Percentiles rank a stretch among this genome's conserved stretches.
Evolutionary conservation across 177 flowering plant species (phyloP).

Genomic region (Vitis hybrid): DNA sequence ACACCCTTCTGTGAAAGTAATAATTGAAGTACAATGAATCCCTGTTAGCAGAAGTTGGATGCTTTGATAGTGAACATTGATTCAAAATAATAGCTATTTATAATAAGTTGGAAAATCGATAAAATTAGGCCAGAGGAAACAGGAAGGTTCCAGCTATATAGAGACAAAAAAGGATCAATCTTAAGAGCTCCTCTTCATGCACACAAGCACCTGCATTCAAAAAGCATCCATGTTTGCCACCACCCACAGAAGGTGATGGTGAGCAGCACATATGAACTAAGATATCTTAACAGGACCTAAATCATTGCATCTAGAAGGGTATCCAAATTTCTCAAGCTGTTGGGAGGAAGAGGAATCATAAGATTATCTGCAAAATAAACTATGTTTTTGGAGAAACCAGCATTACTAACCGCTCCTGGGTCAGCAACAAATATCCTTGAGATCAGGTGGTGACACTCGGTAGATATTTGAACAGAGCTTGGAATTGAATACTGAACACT

Average conservation of each 20-base stretch:
- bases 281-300: neutral
- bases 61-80: neutral
- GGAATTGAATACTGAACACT: constrained; percentile 65
- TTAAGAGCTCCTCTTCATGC: too few species aligned
- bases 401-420: constrained; percentile 48
- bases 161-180: too few species aligned
- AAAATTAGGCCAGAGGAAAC: too few species aligned
- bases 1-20: neutral
- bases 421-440: constrained; percentile 68
- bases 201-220: too few species aligned
- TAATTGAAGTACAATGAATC: neutral
- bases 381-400: neutral
- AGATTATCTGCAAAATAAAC: neutral
- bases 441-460: constrained; percentile 54
- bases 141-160: too few species aligned
- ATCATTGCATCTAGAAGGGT: too few species aligned
- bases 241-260: too few species aligned
- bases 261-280: neutral
- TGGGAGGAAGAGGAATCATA: neutral
- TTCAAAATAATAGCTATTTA: too few species aligned
- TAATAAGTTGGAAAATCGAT: too few species aligned
- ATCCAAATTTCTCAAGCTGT: neutral
- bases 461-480: constrained; percentile 44
- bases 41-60: neutral
- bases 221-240: too few species aligned